Conservation (phyloP, 1,284 basidiomycete species). For the Microbotryum scabiosae region DNA sequence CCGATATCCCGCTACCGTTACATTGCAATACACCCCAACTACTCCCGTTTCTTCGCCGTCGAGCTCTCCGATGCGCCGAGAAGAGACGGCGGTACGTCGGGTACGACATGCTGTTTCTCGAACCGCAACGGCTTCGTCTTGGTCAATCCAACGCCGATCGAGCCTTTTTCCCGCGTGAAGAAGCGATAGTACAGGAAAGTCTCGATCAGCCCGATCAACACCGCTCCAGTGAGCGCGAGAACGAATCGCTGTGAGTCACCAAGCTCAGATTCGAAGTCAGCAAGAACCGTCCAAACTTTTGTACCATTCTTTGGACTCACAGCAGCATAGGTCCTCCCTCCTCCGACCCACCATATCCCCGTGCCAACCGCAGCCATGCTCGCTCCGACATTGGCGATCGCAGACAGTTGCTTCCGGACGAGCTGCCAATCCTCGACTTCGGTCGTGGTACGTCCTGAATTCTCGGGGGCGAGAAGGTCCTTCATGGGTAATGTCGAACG, state of each 20-base stretch:
- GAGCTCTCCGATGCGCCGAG: too few relatives aligned
- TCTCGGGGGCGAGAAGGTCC: slow-evolving; percentile 1
- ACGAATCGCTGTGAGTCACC: slow-evolving; percentile 24
- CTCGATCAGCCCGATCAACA: slow-evolving; percentile 33
- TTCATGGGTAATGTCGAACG: slow-evolving; percentile 12
- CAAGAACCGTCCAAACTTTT: not conserved
- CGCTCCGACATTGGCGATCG: slow-evolving; percentile 32
- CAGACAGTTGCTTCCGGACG: slow-evolving; percentile 30
- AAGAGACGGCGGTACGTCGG: too few relatives aligned
- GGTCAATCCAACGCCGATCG: not conserved
- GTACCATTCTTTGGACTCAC: slow-evolving; percentile 11
- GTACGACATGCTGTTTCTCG: too few relatives aligned
- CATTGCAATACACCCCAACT: too few relatives aligned
- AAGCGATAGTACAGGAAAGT: slow-evolving; percentile 33
- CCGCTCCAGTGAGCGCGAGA: slow-evolving; percentile 27
- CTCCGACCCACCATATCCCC: slow-evolving; percentile 33
- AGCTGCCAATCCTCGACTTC: slow-evolving; percentile 32
- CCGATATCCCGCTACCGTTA: too few relatives aligned
- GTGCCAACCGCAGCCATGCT: slow-evolving; percentile 33
- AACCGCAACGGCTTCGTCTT: too few relatives aligned
- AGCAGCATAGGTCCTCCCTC: slow-evolving; percentile 18
- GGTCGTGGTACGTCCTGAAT: not conserved
- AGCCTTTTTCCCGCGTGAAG: slow-evolving; percentile 13
- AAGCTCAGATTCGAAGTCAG: not conserved
- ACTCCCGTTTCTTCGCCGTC: too few relatives aligned